phyloP scores from a whole-genome alignment of 176 grass and related monocot species.

The Canna indica region DNA sequence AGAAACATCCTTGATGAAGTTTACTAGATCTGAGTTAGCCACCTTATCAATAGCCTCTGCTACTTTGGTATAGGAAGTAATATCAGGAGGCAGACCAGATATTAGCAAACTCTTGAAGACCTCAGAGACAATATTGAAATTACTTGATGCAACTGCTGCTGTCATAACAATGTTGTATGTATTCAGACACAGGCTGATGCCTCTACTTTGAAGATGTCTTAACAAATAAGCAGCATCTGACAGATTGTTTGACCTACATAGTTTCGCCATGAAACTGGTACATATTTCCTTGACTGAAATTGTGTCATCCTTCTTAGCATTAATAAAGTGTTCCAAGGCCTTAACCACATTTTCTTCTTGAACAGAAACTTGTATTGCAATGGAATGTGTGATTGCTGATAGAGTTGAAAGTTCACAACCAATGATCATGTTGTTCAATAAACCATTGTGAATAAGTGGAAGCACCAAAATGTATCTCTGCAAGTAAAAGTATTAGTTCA shows the following conservation, averaged over 20 bases:
- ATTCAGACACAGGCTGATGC: conserved; percentile 26
- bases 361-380: conserved; percentile 9
- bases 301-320: background rate
- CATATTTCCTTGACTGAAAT: conserved; percentile 13
- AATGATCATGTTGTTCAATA: background rate
- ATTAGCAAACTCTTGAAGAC: conserved; percentile 73
- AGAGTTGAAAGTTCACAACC: background rate
- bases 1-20: conserved; percentile 53
- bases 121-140: conserved; percentile 45
- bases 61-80: conserved; percentile 53
- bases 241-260: conserved; percentile 46
- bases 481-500: background rate
- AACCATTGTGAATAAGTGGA: background rate
- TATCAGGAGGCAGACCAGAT: conserved; percentile 50
- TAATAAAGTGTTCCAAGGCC: conserved; percentile 18
- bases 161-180: conserved; percentile 41
- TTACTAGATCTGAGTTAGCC: conserved; percentile 34
- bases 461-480: background rate
- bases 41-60: conserved; percentile 49
- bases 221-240: conserved; percentile 33
- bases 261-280: conserved; percentile 31
- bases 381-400: conserved; percentile 1
- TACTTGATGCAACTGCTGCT: conserved; percentile 32
- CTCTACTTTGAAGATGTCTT: conserved; percentile 30
- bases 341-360: conserved; percentile 18